These are phyloP conservation scores for Pseudogymnoascus destructans DNA, from an alignment of 2,329 filamentous ascomycete species.

Conservation along the genomic window DNA sequence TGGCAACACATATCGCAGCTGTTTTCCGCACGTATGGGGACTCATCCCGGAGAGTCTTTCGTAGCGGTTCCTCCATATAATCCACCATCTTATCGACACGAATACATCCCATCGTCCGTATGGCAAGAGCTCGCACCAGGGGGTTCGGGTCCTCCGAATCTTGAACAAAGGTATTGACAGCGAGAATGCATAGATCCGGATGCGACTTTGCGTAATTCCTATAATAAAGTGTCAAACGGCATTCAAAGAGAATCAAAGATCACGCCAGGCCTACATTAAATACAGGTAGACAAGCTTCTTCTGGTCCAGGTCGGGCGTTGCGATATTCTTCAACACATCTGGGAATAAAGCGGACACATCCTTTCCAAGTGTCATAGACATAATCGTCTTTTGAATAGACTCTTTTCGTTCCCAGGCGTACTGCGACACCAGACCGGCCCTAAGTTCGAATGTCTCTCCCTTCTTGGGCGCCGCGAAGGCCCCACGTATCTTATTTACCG, in stretches of 20 bases:
- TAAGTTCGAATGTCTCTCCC: conserved; percentile 95
- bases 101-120: conserved; percentile 97
- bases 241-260: neutral
- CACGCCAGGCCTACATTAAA: conserved; percentile 55
- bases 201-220: conserved; percentile 99
- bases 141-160: conserved; percentile 98
- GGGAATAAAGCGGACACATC: conserved; percentile 96
- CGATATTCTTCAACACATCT: conserved; percentile 97
- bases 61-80: conserved; percentile 96
- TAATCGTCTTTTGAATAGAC: conserved; percentile 98
- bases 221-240: conserved; percentile 12
- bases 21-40: conserved; percentile 98
- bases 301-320: conserved; percentile 85
- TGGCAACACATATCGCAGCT: conserved; percentile 92
- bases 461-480: conserved; percentile 89
- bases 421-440: conserved; percentile 90
- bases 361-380: conserved; percentile 98
- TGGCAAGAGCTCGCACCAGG: conserved; percentile 83
- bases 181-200: conserved; percentile 93
- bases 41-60: conserved; percentile 93
- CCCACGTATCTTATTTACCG: conserved; percentile 89
- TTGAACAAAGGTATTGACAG: conserved; percentile 98
- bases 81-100: conserved; percentile 99
- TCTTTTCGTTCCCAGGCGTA: conserved; percentile 99
- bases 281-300: conserved; percentile 99